Evolutionary conservation across 2,329 filamentous ascomycete genomes (phyloP).

Genomic region (Beauveria varroae): DNA sequence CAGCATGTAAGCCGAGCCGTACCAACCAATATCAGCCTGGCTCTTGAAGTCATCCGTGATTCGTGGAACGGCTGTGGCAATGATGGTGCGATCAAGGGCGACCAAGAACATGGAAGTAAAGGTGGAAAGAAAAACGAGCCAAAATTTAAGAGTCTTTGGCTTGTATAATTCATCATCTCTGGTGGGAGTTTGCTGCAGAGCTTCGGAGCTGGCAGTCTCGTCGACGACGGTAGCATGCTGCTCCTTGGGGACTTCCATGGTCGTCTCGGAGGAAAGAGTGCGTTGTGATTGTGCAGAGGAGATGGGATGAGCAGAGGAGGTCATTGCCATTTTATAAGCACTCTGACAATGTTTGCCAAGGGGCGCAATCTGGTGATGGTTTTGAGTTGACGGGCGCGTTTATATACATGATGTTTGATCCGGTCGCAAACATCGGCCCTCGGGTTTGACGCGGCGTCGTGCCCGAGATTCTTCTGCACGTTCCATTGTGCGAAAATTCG

Average conservation of each 20-base stretch:
- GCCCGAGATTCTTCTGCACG: slow-evolving; percentile 7
- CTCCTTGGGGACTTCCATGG: neutral
- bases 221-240: neutral
- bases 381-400: neutral
- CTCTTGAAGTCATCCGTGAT: slow-evolving; percentile 47
- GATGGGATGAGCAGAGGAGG: neutral
- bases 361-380: neutral
- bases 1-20: slow-evolving; percentile 51
- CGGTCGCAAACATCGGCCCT: neutral
- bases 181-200: neutral
- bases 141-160: slow-evolving; percentile 46
- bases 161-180: slow-evolving; percentile 35
- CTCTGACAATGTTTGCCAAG: neutral
- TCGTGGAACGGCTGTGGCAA: slow-evolving; percentile 37
- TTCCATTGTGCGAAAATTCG: neutral
- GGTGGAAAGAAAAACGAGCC: slow-evolving; percentile 46
- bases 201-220: neutral
- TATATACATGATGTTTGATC: neutral
- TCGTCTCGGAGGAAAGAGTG: neutral
- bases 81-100: slow-evolving; percentile 47
- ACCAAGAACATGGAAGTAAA: slow-evolving; percentile 50
- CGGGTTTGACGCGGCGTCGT: neutral
- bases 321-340: neutral
- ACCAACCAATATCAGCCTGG: slow-evolving; percentile 53
- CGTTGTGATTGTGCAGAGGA: slow-evolving; percentile 4